Evolutionary conservation across 805 yeast species (phyloP).

Genomic region (Ogataea minuta): DNA sequence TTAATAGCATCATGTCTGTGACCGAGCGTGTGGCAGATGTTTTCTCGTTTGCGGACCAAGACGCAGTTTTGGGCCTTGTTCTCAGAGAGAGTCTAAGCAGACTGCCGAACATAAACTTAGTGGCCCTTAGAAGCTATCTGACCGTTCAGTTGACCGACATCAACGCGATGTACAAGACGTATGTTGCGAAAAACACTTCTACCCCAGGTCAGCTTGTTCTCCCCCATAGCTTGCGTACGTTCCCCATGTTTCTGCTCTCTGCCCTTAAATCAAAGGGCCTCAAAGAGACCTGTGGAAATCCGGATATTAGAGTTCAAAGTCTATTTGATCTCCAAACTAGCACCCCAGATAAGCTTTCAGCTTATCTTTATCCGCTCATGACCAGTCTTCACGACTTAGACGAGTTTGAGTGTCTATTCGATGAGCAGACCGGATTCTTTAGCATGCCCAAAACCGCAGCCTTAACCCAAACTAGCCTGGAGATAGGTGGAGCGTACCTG

Average conservation of each 20-base stretch:
- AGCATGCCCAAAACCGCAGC: conserved; percentile 49
- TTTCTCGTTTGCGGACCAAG: conserved; percentile 79
- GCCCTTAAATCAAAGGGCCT: conserved; percentile 69
- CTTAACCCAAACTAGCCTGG: conserved; percentile 40
- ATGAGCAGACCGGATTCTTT: conserved; percentile 42
- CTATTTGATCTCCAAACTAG: conserved; percentile 49
- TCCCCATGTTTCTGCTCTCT: conserved; percentile 65
- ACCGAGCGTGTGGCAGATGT: conserved; percentile 71
- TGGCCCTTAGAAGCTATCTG: conserved; percentile 32
- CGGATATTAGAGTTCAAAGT: conserved; percentile 65
- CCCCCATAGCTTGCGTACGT: conserved; percentile 75
- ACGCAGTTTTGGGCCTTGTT: conserved; percentile 52
- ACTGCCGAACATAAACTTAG: conserved; percentile 39
- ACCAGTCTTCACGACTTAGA: conserved; percentile 66
- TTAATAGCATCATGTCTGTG: conserved; percentile 79
- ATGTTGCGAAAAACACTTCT: conserved; percentile 42
- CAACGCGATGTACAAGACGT: conserved; percentile 54
- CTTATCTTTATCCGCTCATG: conserved; percentile 77
- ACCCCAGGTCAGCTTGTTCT: conserved; percentile 66
- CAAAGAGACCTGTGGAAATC: conserved; percentile 45
- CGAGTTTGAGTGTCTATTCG: conserved; percentile 54
- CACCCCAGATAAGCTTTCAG: conserved; percentile 55
- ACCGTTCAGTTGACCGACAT: conserved; percentile 48
- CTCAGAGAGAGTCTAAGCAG: conserved; percentile 46
- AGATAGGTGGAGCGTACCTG: conserved; percentile 75